Evolutionary conservation across 1,284 basidiomycete genomes (phyloP).

Genomic region (Porodaedalea pini): DNA sequence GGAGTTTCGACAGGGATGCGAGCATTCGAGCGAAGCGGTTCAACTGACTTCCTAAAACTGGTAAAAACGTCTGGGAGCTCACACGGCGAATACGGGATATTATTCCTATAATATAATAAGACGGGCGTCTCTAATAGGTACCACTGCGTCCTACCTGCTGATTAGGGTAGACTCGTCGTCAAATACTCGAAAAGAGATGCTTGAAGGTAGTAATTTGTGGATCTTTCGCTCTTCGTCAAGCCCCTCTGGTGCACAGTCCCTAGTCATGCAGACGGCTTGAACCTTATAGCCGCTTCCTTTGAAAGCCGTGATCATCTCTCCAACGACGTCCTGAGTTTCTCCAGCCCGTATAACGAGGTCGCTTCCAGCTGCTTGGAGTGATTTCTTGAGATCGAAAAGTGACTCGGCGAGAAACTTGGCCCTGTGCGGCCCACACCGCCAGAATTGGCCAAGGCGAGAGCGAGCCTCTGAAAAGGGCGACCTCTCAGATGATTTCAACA

Average conservation of each 20-base stretch:
- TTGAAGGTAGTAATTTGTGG: background rate
- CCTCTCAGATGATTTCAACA: slow-evolving; percentile 35
- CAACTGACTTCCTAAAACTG: slow-evolving; percentile 41
- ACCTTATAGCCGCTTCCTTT: slow-evolving; percentile 35
- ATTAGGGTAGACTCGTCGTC: slow-evolving; percentile 24
- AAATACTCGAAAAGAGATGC: slow-evolving; percentile 20
- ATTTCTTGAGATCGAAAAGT: slow-evolving; percentile 42
- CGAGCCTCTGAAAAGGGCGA: slow-evolving; percentile 30
- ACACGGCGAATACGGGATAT: slow-evolving; percentile 34
- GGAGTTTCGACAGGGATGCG: slow-evolving; percentile 17
- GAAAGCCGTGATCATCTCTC: slow-evolving; percentile 34
- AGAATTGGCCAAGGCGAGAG: slow-evolving; percentile 40
- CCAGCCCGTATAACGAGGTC: slow-evolving; percentile 48
- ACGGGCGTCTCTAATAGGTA: background rate
- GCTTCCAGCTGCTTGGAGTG: slow-evolving; percentile 36
- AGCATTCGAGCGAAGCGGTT: slow-evolving; percentile 33
- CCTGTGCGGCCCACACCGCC: slow-evolving; percentile 41
- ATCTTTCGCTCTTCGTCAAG: slow-evolving; percentile 20
- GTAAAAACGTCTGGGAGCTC: slow-evolving; percentile 42
- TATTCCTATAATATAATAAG: slow-evolving; percentile 20
- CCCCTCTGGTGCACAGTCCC: slow-evolving; percentile 30
- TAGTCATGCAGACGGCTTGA: slow-evolving; percentile 39
- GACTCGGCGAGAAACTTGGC: slow-evolving; percentile 43
- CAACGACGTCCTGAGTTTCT: slow-evolving; percentile 37
- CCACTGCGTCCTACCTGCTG: slow-evolving; percentile 17